These are phyloP conservation scores for Phaeophleospora eucalypticola DNA, from an alignment of 2,329 filamentous ascomycete genomes.

Conservation along the genomic window DNA sequence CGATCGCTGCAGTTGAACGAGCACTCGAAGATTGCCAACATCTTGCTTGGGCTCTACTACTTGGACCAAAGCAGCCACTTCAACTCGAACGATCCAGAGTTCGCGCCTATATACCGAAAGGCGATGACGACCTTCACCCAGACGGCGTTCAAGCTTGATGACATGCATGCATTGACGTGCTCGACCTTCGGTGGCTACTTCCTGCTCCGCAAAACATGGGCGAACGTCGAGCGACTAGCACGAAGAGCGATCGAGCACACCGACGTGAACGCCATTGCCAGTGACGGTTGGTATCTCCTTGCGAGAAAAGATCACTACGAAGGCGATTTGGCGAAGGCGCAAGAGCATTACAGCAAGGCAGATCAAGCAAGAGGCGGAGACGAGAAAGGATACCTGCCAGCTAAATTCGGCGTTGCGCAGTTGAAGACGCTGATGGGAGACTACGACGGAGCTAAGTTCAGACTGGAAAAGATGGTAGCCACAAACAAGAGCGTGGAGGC, in stretches of 20 bases:
- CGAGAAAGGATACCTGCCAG: conserved; percentile 87
- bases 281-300: conserved; percentile 94
- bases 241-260: conserved; percentile 93
- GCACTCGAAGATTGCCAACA: conserved; percentile 83
- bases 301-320: conserved; percentile 86
- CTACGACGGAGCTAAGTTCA: conserved; percentile 85
- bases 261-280: conserved; percentile 92
- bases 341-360: conserved; percentile 81
- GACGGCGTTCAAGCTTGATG: conserved; percentile 89
- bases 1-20: conserved; percentile 76
- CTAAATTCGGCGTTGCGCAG: conserved; percentile 91
- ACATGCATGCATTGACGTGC: conserved; percentile 83
- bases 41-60: conserved; percentile 84
- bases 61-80: conserved; percentile 81
- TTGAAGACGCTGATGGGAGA: conserved; percentile 80
- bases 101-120: conserved; percentile 80
- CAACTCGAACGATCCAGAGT: conserved; percentile 77
- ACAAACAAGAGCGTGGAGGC: conserved; percentile 71
- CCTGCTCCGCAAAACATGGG: conserved; percentile 72
- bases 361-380: conserved; percentile 87
- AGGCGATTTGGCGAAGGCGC: conserved; percentile 69
- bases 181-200: conserved; percentile 90
- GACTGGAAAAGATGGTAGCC: conserved; percentile 81
- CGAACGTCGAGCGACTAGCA: conserved; percentile 79
- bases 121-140: conserved; percentile 94